Percentiles rank a stretch among this genome's conserved stretches.
These are phyloP conservation scores for Rhododendron mucronatum DNA, from an alignment of 148 eudicot species.

Conservation along the genomic window DNA sequence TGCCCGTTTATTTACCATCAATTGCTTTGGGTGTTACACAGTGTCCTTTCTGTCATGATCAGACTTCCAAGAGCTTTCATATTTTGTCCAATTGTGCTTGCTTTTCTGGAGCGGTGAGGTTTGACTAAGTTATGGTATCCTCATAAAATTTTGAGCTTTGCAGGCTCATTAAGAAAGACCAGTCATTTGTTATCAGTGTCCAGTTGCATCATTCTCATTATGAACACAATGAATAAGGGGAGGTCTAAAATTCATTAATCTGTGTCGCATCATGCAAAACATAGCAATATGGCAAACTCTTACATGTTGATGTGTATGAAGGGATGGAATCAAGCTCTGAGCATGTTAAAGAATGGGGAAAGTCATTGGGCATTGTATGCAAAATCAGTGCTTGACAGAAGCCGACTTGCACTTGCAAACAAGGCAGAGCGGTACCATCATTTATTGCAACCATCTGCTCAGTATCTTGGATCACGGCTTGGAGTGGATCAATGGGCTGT, in stretches of 20 bases:
- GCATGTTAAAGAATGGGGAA: slow-evolving; percentile 59
- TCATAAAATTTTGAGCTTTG: background rate
- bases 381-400: slow-evolving; percentile 94
- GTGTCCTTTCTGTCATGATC: background rate
- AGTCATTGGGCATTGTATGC: slow-evolving; percentile 86
- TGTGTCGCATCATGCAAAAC: background rate
- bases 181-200: background rate
- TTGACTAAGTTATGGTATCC: background rate
- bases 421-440: slow-evolving; percentile 86
- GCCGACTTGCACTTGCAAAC: slow-evolving; percentile 81
- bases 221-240: background rate
- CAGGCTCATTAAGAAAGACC: background rate
- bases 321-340: slow-evolving; percentile 83
- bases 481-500: slow-evolving; percentile 94
- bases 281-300: background rate
- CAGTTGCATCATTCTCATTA: background rate
- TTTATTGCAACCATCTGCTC: slow-evolving; percentile 92
- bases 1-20: background rate
- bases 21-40: background rate
- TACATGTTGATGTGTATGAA: slow-evolving; percentile 20
- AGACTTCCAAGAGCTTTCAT: background rate
- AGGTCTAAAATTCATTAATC: background rate
- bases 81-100: background rate
- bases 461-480: slow-evolving; percentile 85
- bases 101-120: background rate